Conservation (phyloP, 495 filamentous ascomycete species). For the Pseudevernia furfuracea region DNA sequence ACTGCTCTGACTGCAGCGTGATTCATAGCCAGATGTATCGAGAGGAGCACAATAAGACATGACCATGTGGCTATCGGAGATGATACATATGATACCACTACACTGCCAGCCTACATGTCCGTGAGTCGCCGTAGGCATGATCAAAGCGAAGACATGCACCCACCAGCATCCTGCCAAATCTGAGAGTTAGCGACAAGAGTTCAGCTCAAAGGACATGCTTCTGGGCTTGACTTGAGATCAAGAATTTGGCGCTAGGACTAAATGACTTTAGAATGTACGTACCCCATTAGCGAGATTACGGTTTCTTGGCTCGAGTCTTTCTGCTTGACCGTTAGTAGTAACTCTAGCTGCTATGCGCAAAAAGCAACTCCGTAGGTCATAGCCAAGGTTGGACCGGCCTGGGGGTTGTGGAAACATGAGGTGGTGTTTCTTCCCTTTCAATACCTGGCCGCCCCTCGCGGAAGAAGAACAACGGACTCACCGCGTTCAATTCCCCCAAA, state of each 20-base stretch:
- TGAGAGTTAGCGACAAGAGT: background rate
- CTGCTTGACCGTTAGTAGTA: slow-evolving; percentile 29
- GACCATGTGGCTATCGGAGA: slow-evolving; percentile 65
- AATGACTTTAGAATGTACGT: background rate
- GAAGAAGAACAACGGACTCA: slow-evolving; percentile 35
- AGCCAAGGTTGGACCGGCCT: background rate
- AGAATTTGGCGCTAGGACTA: background rate
- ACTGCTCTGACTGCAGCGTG: slow-evolving; percentile 80
- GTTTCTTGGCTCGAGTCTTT: slow-evolving; percentile 97
- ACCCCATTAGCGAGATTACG: slow-evolving; percentile 75
- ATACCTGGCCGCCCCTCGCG: background rate
- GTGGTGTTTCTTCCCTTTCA: background rate
- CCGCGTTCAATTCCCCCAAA: slow-evolving; percentile 85
- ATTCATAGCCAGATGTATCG: slow-evolving; percentile 71
- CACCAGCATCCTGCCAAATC: slow-evolving; percentile 55
- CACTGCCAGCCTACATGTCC: slow-evolving; percentile 54
- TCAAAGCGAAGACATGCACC: slow-evolving; percentile 23
- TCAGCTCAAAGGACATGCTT: background rate
- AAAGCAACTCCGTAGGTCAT: background rate
- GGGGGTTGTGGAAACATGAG: background rate
- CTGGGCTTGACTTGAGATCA: background rate
- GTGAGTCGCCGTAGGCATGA: slow-evolving; percentile 6
- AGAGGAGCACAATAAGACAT: slow-evolving; percentile 62
- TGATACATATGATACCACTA: slow-evolving; percentile 70
- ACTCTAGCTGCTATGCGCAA: background rate